These are phyloP conservation scores for Umbellularia californica DNA, from an alignment of 164 flowering plant genomes.

Conservation along the genomic window DNA sequence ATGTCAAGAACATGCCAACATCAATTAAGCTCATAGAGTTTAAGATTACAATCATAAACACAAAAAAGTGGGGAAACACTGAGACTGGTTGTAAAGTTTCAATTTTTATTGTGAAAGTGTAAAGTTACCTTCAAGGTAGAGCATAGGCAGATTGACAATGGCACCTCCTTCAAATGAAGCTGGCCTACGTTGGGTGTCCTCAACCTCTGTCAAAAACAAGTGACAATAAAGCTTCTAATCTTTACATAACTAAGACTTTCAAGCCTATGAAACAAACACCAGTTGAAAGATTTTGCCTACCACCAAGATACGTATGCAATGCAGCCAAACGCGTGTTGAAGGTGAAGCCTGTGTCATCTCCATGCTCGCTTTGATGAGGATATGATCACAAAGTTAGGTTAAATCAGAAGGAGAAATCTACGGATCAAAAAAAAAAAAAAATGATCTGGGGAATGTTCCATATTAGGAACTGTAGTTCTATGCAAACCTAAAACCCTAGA, in stretches of 20 bases:
- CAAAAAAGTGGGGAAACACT: not conserved
- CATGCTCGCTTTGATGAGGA: slow-evolving; percentile 19
- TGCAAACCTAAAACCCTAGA: not conserved
- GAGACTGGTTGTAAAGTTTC: not conserved
- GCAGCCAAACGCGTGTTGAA: slow-evolving; percentile 72
- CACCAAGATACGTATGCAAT: slow-evolving; percentile 91
- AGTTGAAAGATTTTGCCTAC: slow-evolving; percentile 32
- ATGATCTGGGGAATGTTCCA: not conserved
- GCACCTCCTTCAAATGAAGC: slow-evolving; percentile 81
- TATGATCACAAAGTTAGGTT: no score
- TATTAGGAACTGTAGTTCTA: not conserved
- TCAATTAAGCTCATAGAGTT: not conserved
- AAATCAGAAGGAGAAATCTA: no score
- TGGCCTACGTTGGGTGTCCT: slow-evolving; percentile 66
- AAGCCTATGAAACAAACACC: not conserved
- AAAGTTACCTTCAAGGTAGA: slow-evolving; percentile 69
- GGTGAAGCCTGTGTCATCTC: slow-evolving; percentile 40
- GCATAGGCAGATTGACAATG: slow-evolving; percentile 55
- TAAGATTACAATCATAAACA: no score
- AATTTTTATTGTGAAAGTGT: not conserved
- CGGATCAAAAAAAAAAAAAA: no score
- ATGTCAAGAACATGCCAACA: not conserved
- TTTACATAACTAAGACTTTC: not conserved
- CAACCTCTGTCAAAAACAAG: slow-evolving; percentile 60
- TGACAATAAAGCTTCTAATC: slow-evolving; percentile 11